Base-by-base conservation (phyloP, 2,329 filamentous ascomycete genomes). In the Sclerotinia trifoliorum region DNA sequence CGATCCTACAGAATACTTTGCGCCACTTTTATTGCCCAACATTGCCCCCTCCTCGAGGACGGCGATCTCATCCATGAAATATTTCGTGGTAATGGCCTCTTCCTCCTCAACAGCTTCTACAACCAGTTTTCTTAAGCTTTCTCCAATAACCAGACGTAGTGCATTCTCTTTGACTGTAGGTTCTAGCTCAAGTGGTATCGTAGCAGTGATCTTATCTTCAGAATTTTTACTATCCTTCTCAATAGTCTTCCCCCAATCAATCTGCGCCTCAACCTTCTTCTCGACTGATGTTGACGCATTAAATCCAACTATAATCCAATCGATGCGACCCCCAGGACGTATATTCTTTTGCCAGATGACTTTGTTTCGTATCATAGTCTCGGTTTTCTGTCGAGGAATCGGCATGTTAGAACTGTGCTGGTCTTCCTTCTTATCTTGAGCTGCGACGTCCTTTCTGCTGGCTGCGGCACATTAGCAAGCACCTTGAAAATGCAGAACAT, bases 241-340 rank as follows among this genome's bases (percentile, higher is more conserved):
- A 6, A 11, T 11, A 10, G 15, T 39, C n/a, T 26, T 13, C 11
- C 21, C 19, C 3, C 7, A 5, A 3, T 26, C 46, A 19, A 19
- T 19, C n/a, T 24, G 26, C 8, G n/a, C 29, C 2, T 51, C 29
- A 11, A 26, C 13, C 15, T 51, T 26, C 15, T 39, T 51, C 15
- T 63, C 13, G 15, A 39, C 15, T 7, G 29, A 17, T 39, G 7
- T 5, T 51, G 46, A 32, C 1, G 32, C 46, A 15, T n/a, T 15
- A 21, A 63, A 51, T 11, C 46, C 46, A 63, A 63, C 60, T 51
- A 63, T 63, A 19, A 63, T 46, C 60, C 60, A 63, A 17, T 63
- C 46, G 1, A 39, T 15, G 4, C n/a, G 5, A 26, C 46, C 60
- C n/a, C 29, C 32, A 63, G 46, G 46, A 21, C 51, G 32, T 13